Evolutionary conservation across 2,329 filamentous ascomycete genomes (phyloP), one percentile per base, ranked within the genome.

Genomic region (Colletotrichum lentis): DNA sequence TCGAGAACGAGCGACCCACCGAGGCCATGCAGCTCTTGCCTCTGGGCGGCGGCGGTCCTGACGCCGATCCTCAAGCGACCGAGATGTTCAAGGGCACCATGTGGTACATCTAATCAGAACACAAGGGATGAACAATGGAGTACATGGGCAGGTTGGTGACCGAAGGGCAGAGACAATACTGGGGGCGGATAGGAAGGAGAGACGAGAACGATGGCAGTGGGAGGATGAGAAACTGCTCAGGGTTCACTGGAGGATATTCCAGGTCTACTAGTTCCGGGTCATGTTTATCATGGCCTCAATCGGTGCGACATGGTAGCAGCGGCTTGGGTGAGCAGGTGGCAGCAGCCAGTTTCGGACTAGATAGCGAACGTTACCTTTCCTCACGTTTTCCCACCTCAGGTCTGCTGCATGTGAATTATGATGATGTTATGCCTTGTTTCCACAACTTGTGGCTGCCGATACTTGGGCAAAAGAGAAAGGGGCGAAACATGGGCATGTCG

Each of bases 21-120:
- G 64, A 68, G 37, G 57, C 71, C 3, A 44, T 64, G n/a, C 72
- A 67, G 12, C 73, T 74, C 20, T 56, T 73, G 8, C 67, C 69
- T 31, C 58, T 74, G 20, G 73, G 73, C 44, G 68, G 64, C 63
- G 75, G 75, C 2, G 11, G 57, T 60, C 1, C 70, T 72, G 35
- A 61, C n/a, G n/a, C 62, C 18, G 52, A 74, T 12, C 69, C 71
- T 4, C 50, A 74, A 20, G 24, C 39, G 16, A 22, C 75, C 5
- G 78, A 7, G 62, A 74, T 61, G 66, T 66, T 81, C 73, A 73
- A 74, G 22, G 60, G 72, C 27, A 82, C 80, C 8, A 82, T 82
- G 80, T 83, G 81, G 81, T 83, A 77, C 71, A 82, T 83, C 59
- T 83, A 72, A 71, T 8, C 12, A 35, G 20, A 22, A 31, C 7